Evolutionary conservation across 169 alveolate genomes (phyloP).

Genomic region (Blepharisma undulans): DNA sequence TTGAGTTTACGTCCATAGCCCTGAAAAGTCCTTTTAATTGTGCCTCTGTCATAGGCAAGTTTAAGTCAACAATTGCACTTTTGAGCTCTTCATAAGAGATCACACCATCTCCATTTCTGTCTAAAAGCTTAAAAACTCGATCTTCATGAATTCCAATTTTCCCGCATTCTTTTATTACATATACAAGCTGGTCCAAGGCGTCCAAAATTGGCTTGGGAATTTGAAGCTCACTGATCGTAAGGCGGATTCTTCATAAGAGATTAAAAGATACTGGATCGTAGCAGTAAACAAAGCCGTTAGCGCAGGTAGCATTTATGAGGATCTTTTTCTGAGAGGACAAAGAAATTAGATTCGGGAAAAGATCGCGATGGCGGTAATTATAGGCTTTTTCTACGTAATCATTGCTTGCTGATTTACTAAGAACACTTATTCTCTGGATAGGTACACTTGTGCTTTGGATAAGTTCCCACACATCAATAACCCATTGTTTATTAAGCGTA

Average conservation of each 20-base stretch:
- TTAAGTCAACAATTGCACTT: background rate
- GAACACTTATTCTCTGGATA: background rate
- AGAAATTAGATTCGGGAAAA: background rate
- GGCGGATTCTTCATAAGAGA: conserved; percentile 38
- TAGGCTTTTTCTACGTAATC: conserved; percentile 9
- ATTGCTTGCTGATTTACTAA: background rate
- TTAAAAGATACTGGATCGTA: conserved; percentile 62
- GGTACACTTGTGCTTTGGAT: background rate
- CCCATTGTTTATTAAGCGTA: conserved; percentile 55
- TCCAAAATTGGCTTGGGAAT: background rate
- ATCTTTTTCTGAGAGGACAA: background rate
- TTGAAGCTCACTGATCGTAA: background rate
- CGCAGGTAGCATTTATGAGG: conserved; percentile 65
- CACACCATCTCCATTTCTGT: conserved; percentile 31
- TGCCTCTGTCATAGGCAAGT: background rate
- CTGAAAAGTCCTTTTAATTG: background rate
- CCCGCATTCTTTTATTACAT: background rate
- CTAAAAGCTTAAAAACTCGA: conserved; percentile 24
- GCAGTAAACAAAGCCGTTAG: conserved; percentile 55
- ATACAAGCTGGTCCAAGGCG: conserved; percentile 15
- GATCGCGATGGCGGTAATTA: background rate
- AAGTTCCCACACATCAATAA: conserved; percentile 60
- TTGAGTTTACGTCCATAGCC: conserved; percentile 11
- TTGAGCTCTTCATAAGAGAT: conserved; percentile 3
- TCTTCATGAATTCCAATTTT: conserved; percentile 10